phyloP scores from a whole-genome alignment of 345 rosid species.

The Dimocarpus longan region DNA sequence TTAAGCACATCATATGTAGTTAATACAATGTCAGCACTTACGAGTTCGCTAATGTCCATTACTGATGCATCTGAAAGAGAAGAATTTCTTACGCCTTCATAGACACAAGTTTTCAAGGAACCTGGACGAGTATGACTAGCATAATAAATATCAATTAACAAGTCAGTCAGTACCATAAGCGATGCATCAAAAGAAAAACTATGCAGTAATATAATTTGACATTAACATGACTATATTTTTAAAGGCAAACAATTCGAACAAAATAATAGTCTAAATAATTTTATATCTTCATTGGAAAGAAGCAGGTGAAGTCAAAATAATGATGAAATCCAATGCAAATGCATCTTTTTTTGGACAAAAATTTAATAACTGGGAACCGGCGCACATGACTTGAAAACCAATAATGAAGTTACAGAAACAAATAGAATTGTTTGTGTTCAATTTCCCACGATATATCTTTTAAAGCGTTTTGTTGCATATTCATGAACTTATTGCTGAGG shows the following conservation, averaged over 20 bases:
- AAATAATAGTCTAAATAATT: neutral
- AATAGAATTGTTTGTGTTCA: too few relatives aligned
- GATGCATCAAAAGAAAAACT: slow-evolving; percentile 22
- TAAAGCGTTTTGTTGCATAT: too few relatives aligned
- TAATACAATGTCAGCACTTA: slow-evolving; percentile 74
- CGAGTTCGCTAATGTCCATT: slow-evolving; percentile 63
- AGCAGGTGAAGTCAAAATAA: neutral
- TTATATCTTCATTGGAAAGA: slow-evolving; percentile 2
- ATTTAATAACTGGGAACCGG: too few relatives aligned
- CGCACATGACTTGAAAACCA: neutral
- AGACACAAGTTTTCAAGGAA: slow-evolving; percentile 66
- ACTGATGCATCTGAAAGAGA: slow-evolving; percentile 59
- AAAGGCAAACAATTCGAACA: slow-evolving; percentile 1
- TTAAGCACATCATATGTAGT: slow-evolving; percentile 95
- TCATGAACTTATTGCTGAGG: too few relatives aligned
- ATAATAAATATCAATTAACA: slow-evolving; percentile 32
- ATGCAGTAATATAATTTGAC: slow-evolving; percentile 1
- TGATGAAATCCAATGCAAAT: neutral
- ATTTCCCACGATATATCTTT: too few relatives aligned
- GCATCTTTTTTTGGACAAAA: too few relatives aligned
- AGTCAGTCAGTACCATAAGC: slow-evolving; percentile 24
- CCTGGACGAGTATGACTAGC: slow-evolving; percentile 85
- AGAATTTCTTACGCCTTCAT: slow-evolving; percentile 79
- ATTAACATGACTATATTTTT: slow-evolving; percentile 9
- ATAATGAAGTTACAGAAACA: neutral